These are phyloP conservation scores for Phyllosticta capitalensis DNA, from an alignment of 2,329 filamentous ascomycete species.

Conservation along the genomic window DNA sequence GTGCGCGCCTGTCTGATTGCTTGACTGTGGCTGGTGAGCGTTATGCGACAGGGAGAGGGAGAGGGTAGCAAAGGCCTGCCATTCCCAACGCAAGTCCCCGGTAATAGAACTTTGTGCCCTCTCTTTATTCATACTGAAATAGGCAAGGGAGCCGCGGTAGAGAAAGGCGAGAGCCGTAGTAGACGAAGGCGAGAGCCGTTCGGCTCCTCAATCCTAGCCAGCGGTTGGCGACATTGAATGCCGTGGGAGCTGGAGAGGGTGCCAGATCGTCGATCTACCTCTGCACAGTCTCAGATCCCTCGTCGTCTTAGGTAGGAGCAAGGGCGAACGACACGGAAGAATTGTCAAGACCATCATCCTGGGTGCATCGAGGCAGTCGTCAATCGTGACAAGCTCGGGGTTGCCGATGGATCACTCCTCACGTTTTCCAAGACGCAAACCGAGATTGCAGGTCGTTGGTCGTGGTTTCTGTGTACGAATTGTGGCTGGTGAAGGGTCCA, in stretches of 20 bases:
- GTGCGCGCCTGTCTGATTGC: not conserved
- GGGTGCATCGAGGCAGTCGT: no score
- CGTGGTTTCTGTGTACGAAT: not conserved
- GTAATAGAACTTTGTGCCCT: no score
- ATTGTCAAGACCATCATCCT: no score
- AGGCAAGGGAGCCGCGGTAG: not conserved
- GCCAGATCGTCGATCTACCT: not conserved
- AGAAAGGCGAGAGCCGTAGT: not conserved
- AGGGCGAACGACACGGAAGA: no score
- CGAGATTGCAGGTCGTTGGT: not conserved
- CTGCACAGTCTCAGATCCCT: no score
- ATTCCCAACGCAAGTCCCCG: no score
- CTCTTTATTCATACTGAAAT: not conserved
- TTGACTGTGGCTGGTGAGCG: no score
- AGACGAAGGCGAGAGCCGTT: not conserved
- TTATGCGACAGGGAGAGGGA: not conserved
- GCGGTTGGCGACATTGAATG: not conserved
- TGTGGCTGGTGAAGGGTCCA: no score
- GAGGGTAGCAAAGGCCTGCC: no score
- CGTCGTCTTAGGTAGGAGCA: no score
- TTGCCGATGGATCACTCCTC: not conserved
- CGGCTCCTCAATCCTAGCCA: not conserved
- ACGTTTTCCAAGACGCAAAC: not conserved
- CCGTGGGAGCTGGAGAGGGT: not conserved
- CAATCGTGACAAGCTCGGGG: no score